phyloP scores from a whole-genome alignment of 2,329 filamentous ascomycete genomes.

The Phyllosticta paracitricarpa region DNA sequence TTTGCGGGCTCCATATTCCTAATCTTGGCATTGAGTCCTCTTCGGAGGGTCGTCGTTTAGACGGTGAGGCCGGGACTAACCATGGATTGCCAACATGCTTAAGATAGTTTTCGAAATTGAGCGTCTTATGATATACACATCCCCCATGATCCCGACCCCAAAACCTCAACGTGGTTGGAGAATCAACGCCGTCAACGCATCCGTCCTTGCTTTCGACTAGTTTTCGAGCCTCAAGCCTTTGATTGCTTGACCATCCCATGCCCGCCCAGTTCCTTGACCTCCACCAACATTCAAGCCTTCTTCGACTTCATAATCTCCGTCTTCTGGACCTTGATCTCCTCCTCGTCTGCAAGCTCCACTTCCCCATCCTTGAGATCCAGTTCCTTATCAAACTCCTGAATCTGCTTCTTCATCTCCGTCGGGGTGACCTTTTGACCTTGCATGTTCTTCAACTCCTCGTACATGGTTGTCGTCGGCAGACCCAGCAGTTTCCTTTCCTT shows the following conservation, averaged over 20 bases:
- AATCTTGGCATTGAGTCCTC: neutral
- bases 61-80: slow-evolving; percentile 9
- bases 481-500: slow-evolving; percentile 56
- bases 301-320: neutral
- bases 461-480: slow-evolving; percentile 39
- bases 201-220: neutral
- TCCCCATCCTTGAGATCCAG: slow-evolving; percentile 2
- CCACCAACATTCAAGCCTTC: neutral
- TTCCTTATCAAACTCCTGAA: neutral
- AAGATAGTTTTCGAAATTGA: neutral
- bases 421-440: slow-evolving; percentile 18
- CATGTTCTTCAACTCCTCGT: slow-evolving; percentile 16
- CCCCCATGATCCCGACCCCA: neutral
- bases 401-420: slow-evolving; percentile 2
- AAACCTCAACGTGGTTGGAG: neutral
- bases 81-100: slow-evolving; percentile 9
- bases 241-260: neutral
- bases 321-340: neutral
- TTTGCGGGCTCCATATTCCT: slow-evolving; percentile 72
- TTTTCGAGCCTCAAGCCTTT: neutral
- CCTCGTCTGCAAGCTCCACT: neutral
- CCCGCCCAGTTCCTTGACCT: neutral
- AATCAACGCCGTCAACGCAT: neutral
- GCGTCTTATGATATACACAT: neutral
- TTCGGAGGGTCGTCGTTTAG: neutral